phyloP scores from a whole-genome alignment of 805 yeast species.

The Yamadazyma sp. region DNA sequence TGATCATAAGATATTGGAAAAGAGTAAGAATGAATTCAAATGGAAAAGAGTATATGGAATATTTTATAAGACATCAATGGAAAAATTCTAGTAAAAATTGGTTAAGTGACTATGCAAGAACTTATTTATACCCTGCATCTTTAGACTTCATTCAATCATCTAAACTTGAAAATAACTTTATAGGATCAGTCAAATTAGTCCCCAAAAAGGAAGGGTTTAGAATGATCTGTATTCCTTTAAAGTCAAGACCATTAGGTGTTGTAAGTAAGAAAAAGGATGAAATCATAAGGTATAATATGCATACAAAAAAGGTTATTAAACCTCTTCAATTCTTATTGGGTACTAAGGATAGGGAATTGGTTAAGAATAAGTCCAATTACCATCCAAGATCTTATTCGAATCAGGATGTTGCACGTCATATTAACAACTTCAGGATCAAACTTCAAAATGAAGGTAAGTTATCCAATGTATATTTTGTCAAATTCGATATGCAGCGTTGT shows the following conservation, averaged over 20 bases:
- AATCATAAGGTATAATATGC: conserved; percentile 18
- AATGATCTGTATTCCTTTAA: conserved; percentile 53
- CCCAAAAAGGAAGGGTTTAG: conserved; percentile 65
- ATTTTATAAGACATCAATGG: conserved; percentile 64
- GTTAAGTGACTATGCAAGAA: conserved; percentile 38
- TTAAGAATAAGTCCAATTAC: neutral
- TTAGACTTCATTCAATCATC: conserved; percentile 5
- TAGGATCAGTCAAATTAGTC: conserved; percentile 18
- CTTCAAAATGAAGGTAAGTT: conserved; percentile 16
- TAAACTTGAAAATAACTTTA: conserved; percentile 9
- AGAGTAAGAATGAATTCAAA: conserved; percentile 1
- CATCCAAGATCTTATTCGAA: conserved; percentile 39
- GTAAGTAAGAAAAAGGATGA: conserved; percentile 3
- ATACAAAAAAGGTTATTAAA: conserved; percentile 7
- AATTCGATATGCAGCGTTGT: conserved; percentile 75
- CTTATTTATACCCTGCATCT: conserved; percentile 24
- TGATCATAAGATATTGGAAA: conserved; percentile 10
- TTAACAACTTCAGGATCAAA: conserved; percentile 35
- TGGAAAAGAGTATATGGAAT: conserved; percentile 18
- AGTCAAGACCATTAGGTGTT: conserved; percentile 9
- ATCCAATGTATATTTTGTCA: conserved; percentile 49
- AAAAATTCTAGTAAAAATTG: conserved; percentile 37
- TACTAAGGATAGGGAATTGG: conserved; percentile 10
- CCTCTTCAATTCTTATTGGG: conserved; percentile 10
- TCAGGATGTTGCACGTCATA: conserved; percentile 39